Base-by-base conservation (phyloP, 225 moss, liverwort and hornwort species). In the Pseudoscleropodium purum region DNA sequence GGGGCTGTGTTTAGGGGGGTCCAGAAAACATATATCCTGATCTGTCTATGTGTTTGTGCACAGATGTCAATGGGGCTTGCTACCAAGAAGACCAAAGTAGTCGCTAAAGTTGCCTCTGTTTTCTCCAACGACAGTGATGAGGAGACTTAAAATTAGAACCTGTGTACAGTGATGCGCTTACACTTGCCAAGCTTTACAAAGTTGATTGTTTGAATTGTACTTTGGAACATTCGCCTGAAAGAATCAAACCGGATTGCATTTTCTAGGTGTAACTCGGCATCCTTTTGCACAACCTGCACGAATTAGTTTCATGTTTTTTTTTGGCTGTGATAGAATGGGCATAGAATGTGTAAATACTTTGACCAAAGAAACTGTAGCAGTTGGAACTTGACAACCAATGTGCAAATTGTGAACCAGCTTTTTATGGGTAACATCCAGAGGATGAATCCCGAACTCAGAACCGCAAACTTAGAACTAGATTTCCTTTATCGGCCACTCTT, bases 51-150 rank as follows among this genome's bases (percentile, higher is more conserved):
- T 84, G 69, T 85, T 85, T 86, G 67, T 86, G 73, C 87, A 52
- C 95, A 99, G 99, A 93, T 93, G 93, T 92, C 95, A 8, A 91
- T 96, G 91, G 99, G 97, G 76, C 83, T 93, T 61, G 89, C 91
- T 62, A 81, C 93, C 24, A 97, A 96, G 91, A 99, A 96, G 90
- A 79, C 90, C 30, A 99, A 99, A 93, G 94, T 96, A 65, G 89
- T 91, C 54, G 81, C 87, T 9, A 97, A 94, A 93, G 89, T 96
- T 79, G 95, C 97, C 15, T 92, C 95, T 18, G 94, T 92, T 34
- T 98, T 99, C 83, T 84, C 89, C 26, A 92, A 96, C 73, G 95
- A 97, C 59, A 96, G 95, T 81, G 97, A 97, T 59, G 96, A 97
- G 11, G 94, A 96, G 25, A 68, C 68, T 45, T 93, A 91, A 86